These are phyloP conservation scores for Pichia sp. DNA, from an alignment of 1,139 yeast genomes.

Conservation along the genomic window DNA sequence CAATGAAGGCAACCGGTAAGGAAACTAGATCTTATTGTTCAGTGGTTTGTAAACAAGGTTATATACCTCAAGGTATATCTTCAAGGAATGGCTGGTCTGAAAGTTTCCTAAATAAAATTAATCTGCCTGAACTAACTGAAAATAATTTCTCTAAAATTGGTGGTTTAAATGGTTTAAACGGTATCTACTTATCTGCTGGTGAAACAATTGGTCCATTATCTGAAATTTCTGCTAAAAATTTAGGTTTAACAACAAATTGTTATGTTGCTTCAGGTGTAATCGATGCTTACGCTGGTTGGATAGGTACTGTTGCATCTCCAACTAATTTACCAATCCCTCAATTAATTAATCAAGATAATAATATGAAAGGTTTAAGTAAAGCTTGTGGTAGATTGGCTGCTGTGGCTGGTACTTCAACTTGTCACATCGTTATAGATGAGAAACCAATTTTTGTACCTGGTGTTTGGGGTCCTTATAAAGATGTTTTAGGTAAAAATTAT, in stretches of 20 bases:
- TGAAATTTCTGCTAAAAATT: slow-evolving; percentile 62
- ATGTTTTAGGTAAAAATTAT: slow-evolving; percentile 76
- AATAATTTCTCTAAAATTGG: slow-evolving; percentile 77
- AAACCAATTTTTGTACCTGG: slow-evolving; percentile 89
- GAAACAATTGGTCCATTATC: slow-evolving; percentile 73
- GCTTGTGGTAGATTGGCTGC: slow-evolving; percentile 89
- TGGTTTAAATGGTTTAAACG: slow-evolving; percentile 69
- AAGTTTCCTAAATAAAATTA: slow-evolving; percentile 62
- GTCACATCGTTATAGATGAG: slow-evolving; percentile 83
- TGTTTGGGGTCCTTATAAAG: slow-evolving; percentile 98
- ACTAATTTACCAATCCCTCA: slow-evolving; percentile 44
- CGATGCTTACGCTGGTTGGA: slow-evolving; percentile 98
- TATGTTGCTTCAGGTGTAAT: slow-evolving; percentile 93
- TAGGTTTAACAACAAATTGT: slow-evolving; percentile 74
- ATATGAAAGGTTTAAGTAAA: slow-evolving; percentile 41
- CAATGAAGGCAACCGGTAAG: slow-evolving; percentile 81
- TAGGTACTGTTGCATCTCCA: slow-evolving; percentile 93
- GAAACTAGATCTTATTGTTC: slow-evolving; percentile 87
- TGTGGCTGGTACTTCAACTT: slow-evolving; percentile 96
- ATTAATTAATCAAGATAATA: slow-evolving; percentile 34
- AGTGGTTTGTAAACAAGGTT: slow-evolving; percentile 92
- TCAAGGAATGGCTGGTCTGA: slow-evolving; percentile 85
- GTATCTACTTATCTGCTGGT: slow-evolving; percentile 77
- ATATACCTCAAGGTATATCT: slow-evolving; percentile 87
- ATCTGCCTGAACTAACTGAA: slow-evolving; percentile 67